Evolutionary conservation across 768 basidiomycete species (phyloP), one percentile per base, ranked within the genome.

Genomic region (Tylopilus vinaceipallidus): DNA sequence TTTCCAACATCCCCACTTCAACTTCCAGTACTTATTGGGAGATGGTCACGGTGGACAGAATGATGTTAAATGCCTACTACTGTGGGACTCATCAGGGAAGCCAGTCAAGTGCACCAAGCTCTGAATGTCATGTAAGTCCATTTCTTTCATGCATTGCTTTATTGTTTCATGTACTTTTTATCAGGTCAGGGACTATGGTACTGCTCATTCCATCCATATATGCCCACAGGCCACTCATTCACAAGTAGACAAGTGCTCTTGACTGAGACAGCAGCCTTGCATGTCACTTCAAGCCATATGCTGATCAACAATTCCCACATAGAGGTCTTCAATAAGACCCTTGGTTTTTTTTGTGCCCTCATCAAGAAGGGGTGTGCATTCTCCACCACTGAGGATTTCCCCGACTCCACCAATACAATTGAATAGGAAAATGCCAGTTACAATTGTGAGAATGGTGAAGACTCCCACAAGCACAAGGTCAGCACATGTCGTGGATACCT

Each of bases 1-100:
- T 1, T 38, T 52, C 5, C 14, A 43, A 13, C 12, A 52, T 4
- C 36, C 36, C 2, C 2, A 1, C 0, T 14, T 29, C 37, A 44
- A 35, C n/a, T 53, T 48, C 3, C 52, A 53, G 11, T 48, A 53
- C 9, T 53, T 22, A 2, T 32, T 53, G 0, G 42, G 47, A 40
- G 32, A 34, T 33, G 42, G 27, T 8, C 52, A 53, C 13, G 46
- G 45, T n/a, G 42, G 42, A 17, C n/a, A 8, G 1, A 2, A 20
- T 2, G 3, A 9, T 0, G 19, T 47, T 2, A 17, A 7, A 2
- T 52, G 51, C 36, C 22, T 10, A 14, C 11, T 52, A 20, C n/a
- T 52, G 29, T 17, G 0, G 7, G 6, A 19, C 4, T 3, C 1
- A 11, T 27, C 14, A 0, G 38, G 32, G 3, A 12, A n/a, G 3